phyloP scores from a whole-genome alignment of 148 eudicot species.

The Vaccinium macrocarpon region DNA sequence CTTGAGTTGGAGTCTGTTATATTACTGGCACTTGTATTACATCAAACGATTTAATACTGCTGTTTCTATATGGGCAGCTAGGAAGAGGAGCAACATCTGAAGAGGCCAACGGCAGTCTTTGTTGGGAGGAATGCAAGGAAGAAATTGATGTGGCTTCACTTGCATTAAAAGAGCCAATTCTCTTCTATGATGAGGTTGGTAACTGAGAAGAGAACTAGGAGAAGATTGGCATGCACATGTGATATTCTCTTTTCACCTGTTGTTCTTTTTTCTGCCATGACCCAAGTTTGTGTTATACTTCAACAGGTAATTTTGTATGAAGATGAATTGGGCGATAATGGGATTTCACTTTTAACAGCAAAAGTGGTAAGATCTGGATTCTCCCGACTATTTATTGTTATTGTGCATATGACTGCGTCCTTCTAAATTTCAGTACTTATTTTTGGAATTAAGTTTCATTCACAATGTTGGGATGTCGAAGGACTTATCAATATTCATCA shows the following conservation, averaged over 20 bases:
- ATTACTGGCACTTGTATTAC: neutral
- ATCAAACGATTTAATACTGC: neutral
- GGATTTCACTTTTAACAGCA: conserved; percentile 83
- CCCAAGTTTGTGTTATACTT: conserved; percentile 20
- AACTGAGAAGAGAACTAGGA: conserved; percentile 6
- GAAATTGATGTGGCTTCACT: conserved; percentile 74
- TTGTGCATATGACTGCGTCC: neutral
- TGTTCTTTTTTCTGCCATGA: neutral
- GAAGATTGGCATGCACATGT: neutral
- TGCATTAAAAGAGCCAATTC: conserved; percentile 84
- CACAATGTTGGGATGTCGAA: conserved; percentile 9
- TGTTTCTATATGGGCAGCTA: conserved; percentile 26
- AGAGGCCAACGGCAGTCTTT: conserved; percentile 36
- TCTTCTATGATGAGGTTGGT: conserved; percentile 91
- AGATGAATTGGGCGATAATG: conserved; percentile 91
- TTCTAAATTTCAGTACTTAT: neutral
- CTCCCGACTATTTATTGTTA: neutral
- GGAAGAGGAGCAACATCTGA: conserved; percentile 28
- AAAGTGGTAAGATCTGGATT: conserved; percentile 73
- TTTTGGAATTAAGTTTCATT: conserved; percentile 4
- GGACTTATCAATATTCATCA: conserved; percentile 21
- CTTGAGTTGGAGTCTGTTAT: neutral
- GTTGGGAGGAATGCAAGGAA: conserved; percentile 81
- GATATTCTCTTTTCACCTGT: conserved; percentile 13
- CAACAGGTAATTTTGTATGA: conserved; percentile 82